phyloP scores from a whole-genome alignment of 2,329 filamentous ascomycete species.

The Talaromyces sp. region DNA sequence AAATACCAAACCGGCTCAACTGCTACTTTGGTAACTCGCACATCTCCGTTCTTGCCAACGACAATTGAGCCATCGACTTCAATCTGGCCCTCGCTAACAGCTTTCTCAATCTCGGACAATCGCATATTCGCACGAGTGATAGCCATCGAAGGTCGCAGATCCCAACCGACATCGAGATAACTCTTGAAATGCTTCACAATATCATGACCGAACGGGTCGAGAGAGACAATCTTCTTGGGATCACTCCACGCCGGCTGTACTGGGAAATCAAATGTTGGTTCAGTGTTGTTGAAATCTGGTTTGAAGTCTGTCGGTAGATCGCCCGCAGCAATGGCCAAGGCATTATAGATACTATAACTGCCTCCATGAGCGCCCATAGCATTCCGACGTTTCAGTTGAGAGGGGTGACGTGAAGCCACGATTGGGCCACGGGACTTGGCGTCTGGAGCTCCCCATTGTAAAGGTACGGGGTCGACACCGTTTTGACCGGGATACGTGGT shows the following conservation, averaged over 20 bases:
- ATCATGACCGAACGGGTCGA: constrained; percentile 92
- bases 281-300: constrained; percentile 77
- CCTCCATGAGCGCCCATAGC: constrained; percentile 75
- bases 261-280: constrained; percentile 85
- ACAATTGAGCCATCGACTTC: constrained; percentile 84
- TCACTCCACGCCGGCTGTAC: constrained; percentile 89
- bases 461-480: constrained; percentile 83
- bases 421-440: constrained; percentile 77
- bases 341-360: constrained; percentile 94
- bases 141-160: constrained; percentile 87
- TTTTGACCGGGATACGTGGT: constrained; percentile 92
- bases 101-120: constrained; percentile 89
- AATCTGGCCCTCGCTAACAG: constrained; percentile 75
- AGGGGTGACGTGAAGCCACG: constrained; percentile 61
- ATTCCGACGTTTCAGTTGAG: constrained; percentile 39
- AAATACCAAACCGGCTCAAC: constrained; percentile 93
- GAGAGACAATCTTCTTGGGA: constrained; percentile 90
- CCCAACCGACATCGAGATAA: constrained; percentile 67
- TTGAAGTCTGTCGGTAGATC: constrained; percentile 81
- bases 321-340: constrained; percentile 85
- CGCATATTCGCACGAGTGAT: constrained; percentile 94
- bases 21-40: constrained; percentile 93
- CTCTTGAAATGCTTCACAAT: constrained; percentile 76
- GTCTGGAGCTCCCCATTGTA: constrained; percentile 83
- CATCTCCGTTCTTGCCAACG: constrained; percentile 78